Conservation (phyloP, 164 flowering plant species). For the Vitis amurensis region DNA sequence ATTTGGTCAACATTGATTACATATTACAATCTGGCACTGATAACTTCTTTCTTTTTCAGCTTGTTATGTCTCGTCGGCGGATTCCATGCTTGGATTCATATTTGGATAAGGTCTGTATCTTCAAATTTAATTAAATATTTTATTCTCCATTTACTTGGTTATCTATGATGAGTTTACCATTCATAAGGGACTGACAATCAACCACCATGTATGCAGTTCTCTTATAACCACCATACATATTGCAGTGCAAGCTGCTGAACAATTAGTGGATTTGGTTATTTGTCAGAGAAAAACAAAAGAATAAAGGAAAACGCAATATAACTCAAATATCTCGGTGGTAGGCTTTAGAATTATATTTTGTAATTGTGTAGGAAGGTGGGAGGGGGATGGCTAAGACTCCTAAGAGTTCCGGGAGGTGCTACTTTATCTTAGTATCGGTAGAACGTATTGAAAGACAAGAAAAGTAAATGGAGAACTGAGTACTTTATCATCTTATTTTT, state of each 20-base stretch:
- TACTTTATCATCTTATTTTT: no score
- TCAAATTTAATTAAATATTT: background rate
- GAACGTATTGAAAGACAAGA: background rate
- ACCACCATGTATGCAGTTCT: background rate
- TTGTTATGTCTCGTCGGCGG: constrained; percentile 88
- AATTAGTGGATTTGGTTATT: background rate
- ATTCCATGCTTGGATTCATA: constrained; percentile 98
- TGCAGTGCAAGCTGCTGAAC: background rate
- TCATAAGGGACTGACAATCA: no score
- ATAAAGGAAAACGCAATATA: background rate
- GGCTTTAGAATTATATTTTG: no score
- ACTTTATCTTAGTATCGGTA: background rate
- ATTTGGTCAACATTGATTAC: no score
- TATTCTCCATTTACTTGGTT: no score
- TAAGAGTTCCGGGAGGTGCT: background rate
- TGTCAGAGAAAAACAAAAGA: background rate
- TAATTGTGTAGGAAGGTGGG: background rate
- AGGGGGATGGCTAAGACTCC: background rate
- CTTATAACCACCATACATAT: background rate
- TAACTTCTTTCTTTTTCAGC: constrained; percentile 45
- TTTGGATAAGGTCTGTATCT: constrained; percentile 74
- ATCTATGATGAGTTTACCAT: no score
- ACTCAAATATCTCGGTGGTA: no score
- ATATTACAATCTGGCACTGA: background rate
- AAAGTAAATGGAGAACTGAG: no score